Conservation (phyloP, 768 basidiomycete species). For the Suillus alpinus region DNA sequence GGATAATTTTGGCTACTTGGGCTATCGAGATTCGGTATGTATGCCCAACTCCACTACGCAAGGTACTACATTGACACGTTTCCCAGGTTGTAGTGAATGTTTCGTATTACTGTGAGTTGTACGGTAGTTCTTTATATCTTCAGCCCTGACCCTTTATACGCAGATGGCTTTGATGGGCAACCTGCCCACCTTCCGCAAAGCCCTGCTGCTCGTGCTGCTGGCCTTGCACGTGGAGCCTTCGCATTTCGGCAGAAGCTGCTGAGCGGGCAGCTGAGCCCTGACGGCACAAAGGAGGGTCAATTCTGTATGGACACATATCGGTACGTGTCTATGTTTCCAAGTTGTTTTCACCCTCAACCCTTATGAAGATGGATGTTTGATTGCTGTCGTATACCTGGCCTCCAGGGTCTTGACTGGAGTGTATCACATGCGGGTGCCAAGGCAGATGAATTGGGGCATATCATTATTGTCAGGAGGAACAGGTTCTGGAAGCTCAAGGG, state of each 20-base stretch:
- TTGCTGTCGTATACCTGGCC: conserved; percentile 77
- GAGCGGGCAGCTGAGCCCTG: conserved; percentile 61
- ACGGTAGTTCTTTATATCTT: not conserved
- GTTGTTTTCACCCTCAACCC: not conserved
- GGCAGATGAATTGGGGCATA: conserved; percentile 62
- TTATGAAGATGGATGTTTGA: conserved; percentile 85
- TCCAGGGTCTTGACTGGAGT: conserved; percentile 75
- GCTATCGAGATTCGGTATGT: conserved; percentile 85
- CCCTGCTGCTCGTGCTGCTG: conserved; percentile 66
- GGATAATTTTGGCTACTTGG: conserved; percentile 82
- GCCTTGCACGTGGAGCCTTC: conserved; percentile 67
- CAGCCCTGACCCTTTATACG: conserved; percentile 9
- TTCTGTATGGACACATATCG: conserved; percentile 88
- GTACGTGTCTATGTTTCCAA: conserved; percentile 31
- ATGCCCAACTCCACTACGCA: conserved; percentile 19
- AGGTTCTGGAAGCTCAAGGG: conserved; percentile 80
- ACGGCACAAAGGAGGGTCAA: conserved; percentile 63
- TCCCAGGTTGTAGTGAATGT: conserved; percentile 81
- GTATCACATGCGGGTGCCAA: conserved; percentile 57
- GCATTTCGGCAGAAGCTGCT: conserved; percentile 70
- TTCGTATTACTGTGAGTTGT: conserved; percentile 81
- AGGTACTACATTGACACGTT: conserved; percentile 3
- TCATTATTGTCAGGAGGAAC: conserved; percentile 84
- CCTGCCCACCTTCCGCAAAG: conserved; percentile 59
- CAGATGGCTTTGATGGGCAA: conserved; percentile 76